Evolutionary conservation across 306 rosid genomes (phyloP).

Genomic region (Albizia julibrissin): DNA sequence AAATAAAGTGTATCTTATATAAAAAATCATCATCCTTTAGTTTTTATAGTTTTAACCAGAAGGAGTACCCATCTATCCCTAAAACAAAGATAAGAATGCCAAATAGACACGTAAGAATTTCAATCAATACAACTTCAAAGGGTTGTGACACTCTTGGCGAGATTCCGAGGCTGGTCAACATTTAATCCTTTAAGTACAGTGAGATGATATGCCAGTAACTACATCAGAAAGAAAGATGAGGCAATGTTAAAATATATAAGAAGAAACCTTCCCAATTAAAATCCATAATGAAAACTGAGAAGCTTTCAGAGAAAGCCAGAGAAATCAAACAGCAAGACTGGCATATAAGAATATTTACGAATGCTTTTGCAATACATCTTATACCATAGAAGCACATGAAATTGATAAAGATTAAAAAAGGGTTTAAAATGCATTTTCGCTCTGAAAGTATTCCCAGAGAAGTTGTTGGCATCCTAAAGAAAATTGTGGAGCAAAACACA

Average conservation of each 20-base stretch:
- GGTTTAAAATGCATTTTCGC: neutral
- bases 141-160: conserved; percentile 97
- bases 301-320: conserved; percentile 12
- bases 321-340: conserved; percentile 25
- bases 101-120: neutral
- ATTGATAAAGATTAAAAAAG: neutral
- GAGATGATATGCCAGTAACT: conserved; percentile 97
- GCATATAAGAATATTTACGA: conserved; percentile 6
- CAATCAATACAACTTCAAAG: conserved; percentile 34
- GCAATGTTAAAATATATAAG: neutral
- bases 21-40: no score
- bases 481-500: neutral
- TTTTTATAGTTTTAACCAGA: no score
- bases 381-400: neutral
- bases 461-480: neutral
- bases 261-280: conserved; percentile 13
- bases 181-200: conserved; percentile 92
- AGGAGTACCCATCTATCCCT: no score
- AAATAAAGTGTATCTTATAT: no score
- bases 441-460: neutral
- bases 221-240: conserved; percentile 40
- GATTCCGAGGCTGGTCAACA: conserved; percentile 98
- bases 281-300: neutral
- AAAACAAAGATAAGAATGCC: neutral
- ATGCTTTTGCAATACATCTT: neutral